Percentiles rank a stretch among this genome's conserved stretches.
These are phyloP conservation scores for Wickerhamomyces sydowiorum DNA, from an alignment of 805 yeast species.

Conservation along the genomic window DNA sequence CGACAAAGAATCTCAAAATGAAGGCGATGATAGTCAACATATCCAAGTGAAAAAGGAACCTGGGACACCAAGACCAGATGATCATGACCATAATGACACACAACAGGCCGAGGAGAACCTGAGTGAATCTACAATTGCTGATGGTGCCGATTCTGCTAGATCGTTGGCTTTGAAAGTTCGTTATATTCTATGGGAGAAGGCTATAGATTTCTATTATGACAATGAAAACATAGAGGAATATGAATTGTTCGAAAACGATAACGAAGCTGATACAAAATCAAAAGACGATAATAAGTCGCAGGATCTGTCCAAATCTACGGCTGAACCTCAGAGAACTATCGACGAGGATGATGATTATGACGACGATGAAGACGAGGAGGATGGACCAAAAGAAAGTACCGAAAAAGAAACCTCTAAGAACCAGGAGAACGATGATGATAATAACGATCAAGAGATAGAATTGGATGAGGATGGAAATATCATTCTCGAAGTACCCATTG, in stretches of 20 bases:
- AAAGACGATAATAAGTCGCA: no score
- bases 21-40: neutral
- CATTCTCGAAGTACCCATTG: constrained; percentile 28
- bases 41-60: constrained; percentile 1
- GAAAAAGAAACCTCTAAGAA: neutral
- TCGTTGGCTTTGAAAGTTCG: constrained; percentile 59
- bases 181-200: constrained; percentile 69
- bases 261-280: neutral
- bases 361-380: constrained; percentile 21
- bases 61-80: constrained; percentile 3
- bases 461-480: constrained; percentile 19
- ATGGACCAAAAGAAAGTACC: constrained; percentile 4
- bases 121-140: constrained; percentile 32
- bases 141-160: constrained; percentile 42
- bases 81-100: constrained; percentile 27
- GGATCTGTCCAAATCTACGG: neutral
- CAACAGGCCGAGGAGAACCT: constrained; percentile 33
- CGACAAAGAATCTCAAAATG: constrained; percentile 1
- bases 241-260: constrained; percentile 7
- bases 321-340: constrained; percentile 6
- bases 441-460: constrained; percentile 7
- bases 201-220: constrained; percentile 41
- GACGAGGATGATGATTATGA: constrained; percentile 24
- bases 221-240: constrained; percentile 11
- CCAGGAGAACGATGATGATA: constrained; percentile 14